Conservation (phyloP, 2,329 filamentous ascomycete species). For the Trichophyton schoenleinii region DNA sequence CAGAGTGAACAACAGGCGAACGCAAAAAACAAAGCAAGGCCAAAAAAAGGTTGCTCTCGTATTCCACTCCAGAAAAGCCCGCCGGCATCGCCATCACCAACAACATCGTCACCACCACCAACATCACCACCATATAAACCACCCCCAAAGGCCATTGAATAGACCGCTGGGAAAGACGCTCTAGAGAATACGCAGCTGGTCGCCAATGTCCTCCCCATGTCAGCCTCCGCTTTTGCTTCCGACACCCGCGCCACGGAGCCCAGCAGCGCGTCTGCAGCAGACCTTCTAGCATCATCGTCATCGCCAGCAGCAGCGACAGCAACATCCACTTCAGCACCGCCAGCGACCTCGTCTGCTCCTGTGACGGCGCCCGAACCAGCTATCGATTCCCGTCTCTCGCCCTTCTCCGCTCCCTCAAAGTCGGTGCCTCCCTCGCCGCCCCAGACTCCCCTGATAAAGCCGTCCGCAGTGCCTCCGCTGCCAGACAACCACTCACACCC, state of each 20-base stretch:
- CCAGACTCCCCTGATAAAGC: constrained; percentile 25
- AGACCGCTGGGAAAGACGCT: background rate
- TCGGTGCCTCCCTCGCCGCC: constrained; percentile 19
- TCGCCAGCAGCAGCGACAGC: background rate
- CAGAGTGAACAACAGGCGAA: too few relatives aligned
- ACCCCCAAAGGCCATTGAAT: background rate
- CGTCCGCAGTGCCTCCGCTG: constrained; percentile 13
- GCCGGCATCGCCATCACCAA: background rate
- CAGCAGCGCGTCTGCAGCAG: constrained; percentile 3
- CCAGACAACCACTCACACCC: constrained; percentile 9
- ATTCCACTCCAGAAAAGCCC: background rate
- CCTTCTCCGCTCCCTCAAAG: constrained; percentile 24
- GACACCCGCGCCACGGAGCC: constrained; percentile 26
- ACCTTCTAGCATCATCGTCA: too few relatives aligned
- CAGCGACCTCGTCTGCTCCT: background rate
- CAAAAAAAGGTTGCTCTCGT: too few relatives aligned
- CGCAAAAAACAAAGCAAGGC: too few relatives aligned
- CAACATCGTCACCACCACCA: background rate
- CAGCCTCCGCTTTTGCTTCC: constrained; percentile 34
- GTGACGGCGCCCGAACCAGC: background rate
- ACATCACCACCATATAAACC: background rate
- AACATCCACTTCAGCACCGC: background rate
- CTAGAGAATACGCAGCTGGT: constrained; percentile 12
- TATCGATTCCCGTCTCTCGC: constrained; percentile 20
- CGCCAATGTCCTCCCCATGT: constrained; percentile 42